Percentiles rank a stretch among this genome's conserved stretches.
These are phyloP conservation scores for Penicillium rolfsii DNA, from an alignment of 2,329 filamentous ascomycete species.

Conservation along the genomic window DNA sequence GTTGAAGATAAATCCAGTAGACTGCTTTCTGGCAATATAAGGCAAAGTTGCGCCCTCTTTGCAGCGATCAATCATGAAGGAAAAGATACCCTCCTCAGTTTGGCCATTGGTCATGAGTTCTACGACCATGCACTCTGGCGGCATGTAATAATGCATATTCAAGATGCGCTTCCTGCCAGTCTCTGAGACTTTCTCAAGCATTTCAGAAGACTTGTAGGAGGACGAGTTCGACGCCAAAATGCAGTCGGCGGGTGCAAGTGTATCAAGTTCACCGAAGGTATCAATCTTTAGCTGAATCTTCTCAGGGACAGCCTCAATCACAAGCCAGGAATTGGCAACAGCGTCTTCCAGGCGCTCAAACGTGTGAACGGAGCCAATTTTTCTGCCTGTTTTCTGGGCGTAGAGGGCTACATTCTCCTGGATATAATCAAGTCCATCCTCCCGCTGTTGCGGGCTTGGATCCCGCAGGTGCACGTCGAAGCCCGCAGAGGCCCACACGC, in stretches of 20 bases:
- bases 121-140: slow-evolving; percentile 49
- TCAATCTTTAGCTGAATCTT: slow-evolving; percentile 54
- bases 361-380: slow-evolving; percentile 4
- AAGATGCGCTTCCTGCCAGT: slow-evolving; percentile 46
- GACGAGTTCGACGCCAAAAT: slow-evolving; percentile 58
- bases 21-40: slow-evolving; percentile 52
- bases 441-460: slow-evolving; percentile 36
- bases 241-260: slow-evolving; percentile 48
- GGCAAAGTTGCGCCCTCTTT: slow-evolving; percentile 49
- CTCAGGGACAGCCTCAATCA: slow-evolving; percentile 60
- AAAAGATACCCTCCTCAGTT: slow-evolving; percentile 50
- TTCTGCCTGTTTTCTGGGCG: neutral
- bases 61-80: slow-evolving; percentile 49
- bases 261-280: slow-evolving; percentile 54
- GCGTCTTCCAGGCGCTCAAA: slow-evolving; percentile 47
- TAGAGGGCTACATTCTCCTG: slow-evolving; percentile 30
- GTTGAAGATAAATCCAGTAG: slow-evolving; percentile 59
- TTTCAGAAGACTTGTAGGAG: slow-evolving; percentile 56
- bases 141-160: slow-evolving; percentile 60
- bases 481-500: slow-evolving; percentile 40
- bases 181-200: slow-evolving; percentile 50
- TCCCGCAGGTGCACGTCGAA: slow-evolving; percentile 37
- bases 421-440: slow-evolving; percentile 39
- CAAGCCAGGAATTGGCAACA: slow-evolving; percentile 55
- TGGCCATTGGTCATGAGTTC: slow-evolving; percentile 59